Conservation (phyloP, 2,329 filamentous ascomycete species). For the Monosporascus sp. region DNA sequence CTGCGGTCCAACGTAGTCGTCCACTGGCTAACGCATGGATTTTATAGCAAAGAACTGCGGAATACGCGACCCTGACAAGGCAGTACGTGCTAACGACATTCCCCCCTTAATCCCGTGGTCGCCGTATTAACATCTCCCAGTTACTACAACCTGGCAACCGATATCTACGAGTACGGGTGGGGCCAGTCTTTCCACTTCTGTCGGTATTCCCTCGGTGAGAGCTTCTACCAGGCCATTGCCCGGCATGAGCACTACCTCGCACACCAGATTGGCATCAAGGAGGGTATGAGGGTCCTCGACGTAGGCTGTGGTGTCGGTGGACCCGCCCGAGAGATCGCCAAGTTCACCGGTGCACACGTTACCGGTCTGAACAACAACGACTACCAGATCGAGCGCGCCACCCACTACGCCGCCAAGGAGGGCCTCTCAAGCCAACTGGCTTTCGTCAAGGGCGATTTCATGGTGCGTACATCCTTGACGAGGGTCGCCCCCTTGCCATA, state of each 20-base stretch:
- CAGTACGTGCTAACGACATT: constrained; percentile 56
- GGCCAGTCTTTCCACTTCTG: constrained; percentile 96
- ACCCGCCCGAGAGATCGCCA: constrained; percentile 90
- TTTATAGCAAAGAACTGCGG: constrained; percentile 68
- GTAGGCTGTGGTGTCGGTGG: constrained; percentile 97
- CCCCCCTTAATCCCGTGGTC: not conserved
- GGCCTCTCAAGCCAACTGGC: constrained; percentile 72
- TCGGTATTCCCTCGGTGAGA: constrained; percentile 81
- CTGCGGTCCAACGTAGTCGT: not conserved
- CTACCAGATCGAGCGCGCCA: constrained; percentile 97
- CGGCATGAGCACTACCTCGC: constrained; percentile 98
- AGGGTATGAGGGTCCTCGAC: constrained; percentile 85
- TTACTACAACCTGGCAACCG: constrained; percentile 97
- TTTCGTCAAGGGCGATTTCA: constrained; percentile 95
- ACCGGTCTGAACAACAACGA: constrained; percentile 98
- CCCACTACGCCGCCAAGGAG: constrained; percentile 75
- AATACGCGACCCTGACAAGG: constrained; percentile 90
- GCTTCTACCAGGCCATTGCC: constrained; percentile 86
- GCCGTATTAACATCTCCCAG: constrained; percentile 34
- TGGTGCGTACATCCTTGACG: constrained; percentile 44
- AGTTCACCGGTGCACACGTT: constrained; percentile 86
- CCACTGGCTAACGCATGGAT: constrained; percentile 1
- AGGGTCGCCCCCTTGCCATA: not conserved
- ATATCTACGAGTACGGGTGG: constrained; percentile 96
- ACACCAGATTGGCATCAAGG: constrained; percentile 77